These are phyloP conservation scores for Porphyrellus sp. DNA, from an alignment of 1,284 basidiomycete genomes.

Conservation along the genomic window DNA sequence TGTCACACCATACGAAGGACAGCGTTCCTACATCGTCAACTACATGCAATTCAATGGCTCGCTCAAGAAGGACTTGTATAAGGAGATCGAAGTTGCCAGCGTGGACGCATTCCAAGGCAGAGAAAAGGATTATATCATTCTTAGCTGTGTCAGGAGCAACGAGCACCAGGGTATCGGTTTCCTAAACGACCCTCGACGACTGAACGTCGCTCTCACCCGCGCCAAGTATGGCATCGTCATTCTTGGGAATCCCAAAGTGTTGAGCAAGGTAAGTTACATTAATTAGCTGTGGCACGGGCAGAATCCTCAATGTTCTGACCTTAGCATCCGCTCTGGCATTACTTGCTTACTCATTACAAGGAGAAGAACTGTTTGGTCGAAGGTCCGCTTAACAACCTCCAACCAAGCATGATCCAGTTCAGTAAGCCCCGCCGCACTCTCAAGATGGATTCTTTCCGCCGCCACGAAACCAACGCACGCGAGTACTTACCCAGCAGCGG, in stretches of 20 bases:
- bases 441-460: conserved; percentile 88
- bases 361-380: conserved; percentile 94
- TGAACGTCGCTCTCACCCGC: conserved; percentile 96
- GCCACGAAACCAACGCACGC: conserved; percentile 83
- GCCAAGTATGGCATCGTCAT: conserved; percentile 99
- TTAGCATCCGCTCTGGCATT: conserved; percentile 97
- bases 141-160: conserved; percentile 98
- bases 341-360: conserved; percentile 97
- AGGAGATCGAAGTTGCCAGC: conserved; percentile 98
- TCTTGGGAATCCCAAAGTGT: conserved; percentile 95
- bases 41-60: conserved; percentile 99
- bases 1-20: conserved; percentile 98
- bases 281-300: conserved; percentile 4
- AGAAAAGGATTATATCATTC: conserved; percentile 99
- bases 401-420: conserved; percentile 98
- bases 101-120: conserved; percentile 99
- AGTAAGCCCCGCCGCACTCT: conserved; percentile 87
- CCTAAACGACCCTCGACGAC: conserved; percentile 93
- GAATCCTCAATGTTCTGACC: conserved; percentile 15
- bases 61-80: conserved; percentile 98
- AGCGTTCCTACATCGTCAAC: conserved; percentile 97
- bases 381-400: conserved; percentile 93
- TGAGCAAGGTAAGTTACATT: conserved; percentile 81
- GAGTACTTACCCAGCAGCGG: conserved; percentile 51
- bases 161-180: conserved; percentile 99